A percentile compares a stretch with the other conserved stretches of the same genome.
Evolutionary conservation across 1,284 basidiomycete genomes (phyloP).

Genomic region (Mycena sp.): DNA sequence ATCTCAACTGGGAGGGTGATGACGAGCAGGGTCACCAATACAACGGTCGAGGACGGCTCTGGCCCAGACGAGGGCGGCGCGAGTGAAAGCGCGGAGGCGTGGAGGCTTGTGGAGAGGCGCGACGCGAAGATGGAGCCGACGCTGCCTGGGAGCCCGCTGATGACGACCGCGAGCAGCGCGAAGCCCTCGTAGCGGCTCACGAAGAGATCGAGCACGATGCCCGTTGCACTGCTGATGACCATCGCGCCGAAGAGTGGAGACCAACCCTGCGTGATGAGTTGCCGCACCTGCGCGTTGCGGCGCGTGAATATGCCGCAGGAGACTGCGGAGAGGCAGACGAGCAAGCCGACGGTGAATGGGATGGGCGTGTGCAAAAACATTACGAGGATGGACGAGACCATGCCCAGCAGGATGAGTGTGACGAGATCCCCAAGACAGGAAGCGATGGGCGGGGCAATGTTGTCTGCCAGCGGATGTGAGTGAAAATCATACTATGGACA

Average conservation of each 20-base stretch:
- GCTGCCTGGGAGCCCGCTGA: conserved; percentile 89
- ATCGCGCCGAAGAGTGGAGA: conserved; percentile 91
- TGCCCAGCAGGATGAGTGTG: conserved; percentile 83
- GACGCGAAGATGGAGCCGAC: conserved; percentile 94
- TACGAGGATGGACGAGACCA: conserved; percentile 73
- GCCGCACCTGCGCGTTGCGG: conserved; percentile 72
- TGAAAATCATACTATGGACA: neutral
- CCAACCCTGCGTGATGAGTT: conserved; percentile 89
- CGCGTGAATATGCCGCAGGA: conserved; percentile 65
- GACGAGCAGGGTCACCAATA: conserved; percentile 73
- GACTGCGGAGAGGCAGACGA: conserved; percentile 65
- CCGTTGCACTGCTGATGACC: conserved; percentile 91
- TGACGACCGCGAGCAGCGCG: conserved; percentile 88
- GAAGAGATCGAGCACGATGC: conserved; percentile 91
- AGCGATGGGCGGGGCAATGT: conserved; percentile 94
- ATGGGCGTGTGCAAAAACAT: conserved; percentile 70
- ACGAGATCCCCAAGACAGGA: conserved; percentile 93
- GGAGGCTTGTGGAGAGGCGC: conserved; percentile 87
- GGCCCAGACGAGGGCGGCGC: conserved; percentile 26
- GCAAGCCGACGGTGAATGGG: conserved; percentile 68
- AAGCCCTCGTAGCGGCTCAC: conserved; percentile 90
- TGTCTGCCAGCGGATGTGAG: conserved; percentile 65
- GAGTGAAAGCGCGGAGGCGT: conserved; percentile 59
- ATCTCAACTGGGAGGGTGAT: conserved; percentile 84
- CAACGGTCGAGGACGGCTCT: conserved; percentile 59